A percentile compares a stretch with the other conserved stretches of the same genome.
These are phyloP conservation scores for Gleditsia sinensis DNA, from an alignment of 306 rosid genomes.

Conservation along the genomic window DNA sequence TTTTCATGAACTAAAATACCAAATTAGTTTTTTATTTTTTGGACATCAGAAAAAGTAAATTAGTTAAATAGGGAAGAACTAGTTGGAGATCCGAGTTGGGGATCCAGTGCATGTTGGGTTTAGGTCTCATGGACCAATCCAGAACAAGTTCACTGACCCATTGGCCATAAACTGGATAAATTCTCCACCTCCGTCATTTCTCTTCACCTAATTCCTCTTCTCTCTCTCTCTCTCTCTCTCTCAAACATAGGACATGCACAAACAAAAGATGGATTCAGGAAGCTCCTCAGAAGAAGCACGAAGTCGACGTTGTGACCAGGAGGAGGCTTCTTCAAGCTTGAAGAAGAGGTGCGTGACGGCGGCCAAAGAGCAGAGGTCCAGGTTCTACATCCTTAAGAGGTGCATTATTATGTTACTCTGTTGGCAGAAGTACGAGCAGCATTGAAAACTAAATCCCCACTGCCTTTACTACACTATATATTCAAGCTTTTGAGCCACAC, in stretches of 20 bases:
- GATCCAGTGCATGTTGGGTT: too few relatives aligned
- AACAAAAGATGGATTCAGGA: slow-evolving; percentile 36
- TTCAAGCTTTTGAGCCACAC: not conserved
- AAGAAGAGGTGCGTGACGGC: slow-evolving; percentile 34
- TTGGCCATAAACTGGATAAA: not conserved
- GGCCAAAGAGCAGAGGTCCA: slow-evolving; percentile 35
- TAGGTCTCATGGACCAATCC: too few relatives aligned
- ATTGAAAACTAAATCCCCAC: slow-evolving; percentile 3
- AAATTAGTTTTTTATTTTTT: too few relatives aligned
- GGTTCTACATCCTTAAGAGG: slow-evolving; percentile 43
- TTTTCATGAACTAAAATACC: too few relatives aligned
- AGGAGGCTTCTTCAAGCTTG: slow-evolving; percentile 24
- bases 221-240: too few relatives aligned
- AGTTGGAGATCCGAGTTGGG: too few relatives aligned
- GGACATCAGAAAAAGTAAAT: too few relatives aligned
- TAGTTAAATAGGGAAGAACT: too few relatives aligned
- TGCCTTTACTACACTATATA: not conserved
- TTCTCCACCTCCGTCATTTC: slow-evolving; percentile 1
- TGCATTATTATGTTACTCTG: slow-evolving; percentile 46
- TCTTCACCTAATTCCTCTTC: not conserved
- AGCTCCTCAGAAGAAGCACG: slow-evolving; percentile 12
- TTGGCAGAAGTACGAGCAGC: slow-evolving; percentile 47
- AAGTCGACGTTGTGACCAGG: not conserved
- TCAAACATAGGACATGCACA: too few relatives aligned
- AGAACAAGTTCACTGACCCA: slow-evolving; percentile 6